Evolutionary conservation across 2,329 filamentous ascomycete genomes (phyloP), one percentile per base, ranked within the genome.

Genomic region (Aspergillus bombycis): DNA sequence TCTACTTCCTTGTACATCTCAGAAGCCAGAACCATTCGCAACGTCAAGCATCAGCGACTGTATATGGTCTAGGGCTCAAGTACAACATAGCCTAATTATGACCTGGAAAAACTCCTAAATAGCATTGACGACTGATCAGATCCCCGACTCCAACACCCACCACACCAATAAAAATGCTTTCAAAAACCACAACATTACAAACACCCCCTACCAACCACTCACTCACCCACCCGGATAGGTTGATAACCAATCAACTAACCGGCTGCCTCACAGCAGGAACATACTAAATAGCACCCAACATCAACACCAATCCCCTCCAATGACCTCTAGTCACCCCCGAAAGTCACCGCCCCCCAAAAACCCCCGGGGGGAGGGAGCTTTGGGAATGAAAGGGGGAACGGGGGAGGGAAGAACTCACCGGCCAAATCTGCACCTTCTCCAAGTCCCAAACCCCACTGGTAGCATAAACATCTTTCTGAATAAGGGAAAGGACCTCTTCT

Each of bases 361-460:
- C n/a, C n/a, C n/a, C n/a, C n/a, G n/a, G n/a, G n/a, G n/a, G n/a
- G n/a, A n/a, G n/a, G n/a, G n/a, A n/a, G n/a, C n/a, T n/a, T n/a
- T n/a, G 8, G 16, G 38, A 16, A 10, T 11, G 8, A 5, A 6
- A 4, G n/a, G 7, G 2, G 2, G 19, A 2, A 10, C 1, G 41
- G 11, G 41, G 9, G 26, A 19, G 11, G 41, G 9, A 46, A 19
- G 14, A 6, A 30, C 21, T 28, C 54, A 67, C 66, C 9, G 69
- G 66, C 34, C 64, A 61, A 5, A 70, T 65, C 34, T 66, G 62
- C 2, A 60, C 56, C 28, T 62, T 70, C 7, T 65, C 63, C 52
- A 70, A 19, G 43, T 71, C 67, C 69, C 68, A 70, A 1, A 70
- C 66, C 4, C 68, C 69, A 46, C 62, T 68, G 3, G 55, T 67